phyloP scores from a whole-genome alignment of 176 grass and related monocot genomes.

The Avena insularis region DNA sequence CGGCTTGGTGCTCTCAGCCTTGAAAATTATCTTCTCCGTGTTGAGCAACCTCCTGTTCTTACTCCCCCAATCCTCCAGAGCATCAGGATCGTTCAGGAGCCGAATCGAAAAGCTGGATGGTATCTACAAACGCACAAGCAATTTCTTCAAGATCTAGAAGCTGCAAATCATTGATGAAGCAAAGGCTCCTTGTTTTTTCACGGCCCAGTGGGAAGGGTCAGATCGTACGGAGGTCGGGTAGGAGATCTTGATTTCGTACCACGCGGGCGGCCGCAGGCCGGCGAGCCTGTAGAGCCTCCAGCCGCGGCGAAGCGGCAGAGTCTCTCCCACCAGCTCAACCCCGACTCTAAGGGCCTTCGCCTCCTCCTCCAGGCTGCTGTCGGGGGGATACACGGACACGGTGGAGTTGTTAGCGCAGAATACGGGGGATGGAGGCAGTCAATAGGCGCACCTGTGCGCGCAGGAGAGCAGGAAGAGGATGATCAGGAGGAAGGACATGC shows the following conservation, averaged over 20 bases:
- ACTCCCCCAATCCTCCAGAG: slow-evolving; percentile 25
- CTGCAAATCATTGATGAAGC: neutral
- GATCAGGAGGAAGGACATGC: neutral
- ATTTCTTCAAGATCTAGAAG: neutral
- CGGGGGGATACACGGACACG: neutral
- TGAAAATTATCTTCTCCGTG: slow-evolving; percentile 90
- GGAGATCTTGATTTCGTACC: slow-evolving; percentile 98
- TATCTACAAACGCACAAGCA: slow-evolving; percentile 51
- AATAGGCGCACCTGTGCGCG: neutral
- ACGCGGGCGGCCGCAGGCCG: slow-evolving; percentile 51
- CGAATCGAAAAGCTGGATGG: slow-evolving; percentile 75
- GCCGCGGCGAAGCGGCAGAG: slow-evolving; percentile 56
- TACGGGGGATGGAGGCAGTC: neutral
- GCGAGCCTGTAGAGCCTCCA: slow-evolving; percentile 62
- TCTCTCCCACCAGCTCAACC: slow-evolving; percentile 63
- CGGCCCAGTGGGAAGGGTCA: slow-evolving; percentile 12
- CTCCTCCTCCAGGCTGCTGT: slow-evolving; percentile 46
- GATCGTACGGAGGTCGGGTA: slow-evolving; percentile 83
- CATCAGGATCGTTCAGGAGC: slow-evolving; percentile 37
- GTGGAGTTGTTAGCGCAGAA: neutral
- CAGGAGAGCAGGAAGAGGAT: slow-evolving; percentile 6
- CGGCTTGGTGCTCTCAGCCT: slow-evolving; percentile 53
- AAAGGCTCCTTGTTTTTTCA: neutral
- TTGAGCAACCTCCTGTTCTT: slow-evolving; percentile 91
- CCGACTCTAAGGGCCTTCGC: slow-evolving; percentile 59